phyloP scores from a whole-genome alignment of 352 stramenopile species.

The Halophytophthora batemanensis region DNA sequence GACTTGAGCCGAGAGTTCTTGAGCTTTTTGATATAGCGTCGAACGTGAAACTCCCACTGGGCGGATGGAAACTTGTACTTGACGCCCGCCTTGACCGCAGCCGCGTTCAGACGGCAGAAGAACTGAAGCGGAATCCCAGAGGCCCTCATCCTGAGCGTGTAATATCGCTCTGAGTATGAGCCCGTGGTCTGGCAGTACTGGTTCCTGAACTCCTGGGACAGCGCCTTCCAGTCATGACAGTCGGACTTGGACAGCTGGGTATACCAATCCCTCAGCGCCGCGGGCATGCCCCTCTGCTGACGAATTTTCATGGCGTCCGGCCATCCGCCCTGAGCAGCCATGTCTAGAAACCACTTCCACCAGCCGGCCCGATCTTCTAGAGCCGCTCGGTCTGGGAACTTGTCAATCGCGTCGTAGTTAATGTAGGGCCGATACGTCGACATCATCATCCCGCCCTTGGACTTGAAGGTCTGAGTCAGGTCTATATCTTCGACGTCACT shows the following conservation, averaged over 20 bases:
- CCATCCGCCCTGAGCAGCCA: not conserved
- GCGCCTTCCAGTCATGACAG: not conserved
- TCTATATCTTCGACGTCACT: not conserved
- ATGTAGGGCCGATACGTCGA: slow-evolving; percentile 2
- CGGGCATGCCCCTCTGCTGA: not conserved
- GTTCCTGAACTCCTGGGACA: not conserved
- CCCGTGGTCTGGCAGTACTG: not conserved
- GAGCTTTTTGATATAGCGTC: slow-evolving; percentile 2
- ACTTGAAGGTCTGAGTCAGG: not conserved
- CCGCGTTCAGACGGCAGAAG: slow-evolving; percentile 2
- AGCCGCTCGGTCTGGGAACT: not conserved
- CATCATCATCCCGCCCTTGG: not conserved
- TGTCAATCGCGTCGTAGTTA: not conserved
- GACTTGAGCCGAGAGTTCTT: not conserved
- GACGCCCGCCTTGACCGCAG: not conserved
- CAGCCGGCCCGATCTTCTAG: not conserved
- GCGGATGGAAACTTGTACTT: not conserved
- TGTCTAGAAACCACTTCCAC: not conserved
- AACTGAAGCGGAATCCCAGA: not conserved
- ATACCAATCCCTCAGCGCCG: not conserved
- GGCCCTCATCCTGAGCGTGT: not conserved
- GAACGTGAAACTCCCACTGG: not conserved
- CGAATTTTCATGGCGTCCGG: not conserved
- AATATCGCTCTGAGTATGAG: not conserved
- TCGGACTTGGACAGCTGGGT: not conserved